A percentile compares a stretch with the other conserved stretches of the same genome.
Evolutionary conservation across 768 basidiomycete genomes (phyloP).

Genomic region (Megacollybia marginata): DNA sequence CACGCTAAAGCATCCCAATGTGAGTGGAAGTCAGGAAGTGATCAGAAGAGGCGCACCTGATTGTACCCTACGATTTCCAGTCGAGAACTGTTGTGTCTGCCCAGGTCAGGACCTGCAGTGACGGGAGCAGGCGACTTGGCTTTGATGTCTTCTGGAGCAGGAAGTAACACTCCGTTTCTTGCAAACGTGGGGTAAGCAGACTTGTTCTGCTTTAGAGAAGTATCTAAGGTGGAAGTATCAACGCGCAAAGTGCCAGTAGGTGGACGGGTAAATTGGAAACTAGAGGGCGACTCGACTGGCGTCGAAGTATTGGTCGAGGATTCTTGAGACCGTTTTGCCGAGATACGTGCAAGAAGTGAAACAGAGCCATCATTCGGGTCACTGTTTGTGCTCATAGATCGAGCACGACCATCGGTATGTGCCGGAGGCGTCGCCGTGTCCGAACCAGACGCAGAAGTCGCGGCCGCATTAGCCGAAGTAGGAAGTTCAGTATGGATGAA

Average conservation of each 20-base stretch:
- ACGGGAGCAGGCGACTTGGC: constrained; percentile 72
- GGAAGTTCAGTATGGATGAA: constrained; percentile 90
- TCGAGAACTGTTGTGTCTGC: constrained; percentile 64
- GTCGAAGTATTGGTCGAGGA: constrained; percentile 33
- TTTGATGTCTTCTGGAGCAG: constrained; percentile 48
- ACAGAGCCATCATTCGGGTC: constrained; percentile 68
- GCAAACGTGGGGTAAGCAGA: constrained; percentile 74
- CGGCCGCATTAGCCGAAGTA: constrained; percentile 48
- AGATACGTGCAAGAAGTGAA: constrained; percentile 74
- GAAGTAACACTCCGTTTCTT: constrained; percentile 51
- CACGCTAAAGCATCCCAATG: constrained; percentile 4
- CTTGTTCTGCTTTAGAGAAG: constrained; percentile 70
- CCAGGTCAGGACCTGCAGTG: constrained; percentile 81
- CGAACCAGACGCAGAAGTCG: constrained; percentile 29
- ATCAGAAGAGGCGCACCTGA: constrained; percentile 38
- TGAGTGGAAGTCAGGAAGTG: constrained; percentile 1
- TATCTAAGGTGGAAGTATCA: constrained; percentile 61
- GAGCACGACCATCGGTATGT: constrained; percentile 44
- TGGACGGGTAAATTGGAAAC: constrained; percentile 52
- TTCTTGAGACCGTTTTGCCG: constrained; percentile 55
- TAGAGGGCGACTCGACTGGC: constrained; percentile 41
- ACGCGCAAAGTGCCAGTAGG: constrained; percentile 67
- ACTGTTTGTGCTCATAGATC: constrained; percentile 69
- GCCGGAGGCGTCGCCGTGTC: constrained; percentile 48
- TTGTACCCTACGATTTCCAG: constrained; percentile 68